Conservation (phyloP, 306 rosid genomes). For the Casuarina cunninghamiana region DNA sequence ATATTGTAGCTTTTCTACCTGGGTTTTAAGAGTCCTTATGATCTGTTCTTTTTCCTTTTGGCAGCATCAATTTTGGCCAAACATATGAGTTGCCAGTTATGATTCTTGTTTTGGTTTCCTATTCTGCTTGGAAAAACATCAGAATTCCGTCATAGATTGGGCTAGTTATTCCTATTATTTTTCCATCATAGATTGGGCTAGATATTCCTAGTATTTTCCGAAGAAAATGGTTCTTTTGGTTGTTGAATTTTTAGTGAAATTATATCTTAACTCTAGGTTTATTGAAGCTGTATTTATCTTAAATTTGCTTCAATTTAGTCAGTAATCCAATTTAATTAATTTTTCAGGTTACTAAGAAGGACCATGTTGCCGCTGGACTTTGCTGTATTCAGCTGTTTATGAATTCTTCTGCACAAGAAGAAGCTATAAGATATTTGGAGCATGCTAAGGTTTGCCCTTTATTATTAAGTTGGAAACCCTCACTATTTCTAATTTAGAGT, state of each 20-base stretch:
- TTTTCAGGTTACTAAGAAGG: conserved; percentile 81
- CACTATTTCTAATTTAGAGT: neutral
- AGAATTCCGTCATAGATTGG: neutral
- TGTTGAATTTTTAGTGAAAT: conserved; percentile 5
- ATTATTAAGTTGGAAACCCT: neutral
- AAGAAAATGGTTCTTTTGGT: neutral
- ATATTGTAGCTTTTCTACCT: neutral
- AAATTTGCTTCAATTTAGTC: neutral
- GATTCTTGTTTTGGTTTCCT: neutral
- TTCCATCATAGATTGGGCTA: neutral
- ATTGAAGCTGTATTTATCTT: neutral
- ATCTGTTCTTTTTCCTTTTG: neutral
- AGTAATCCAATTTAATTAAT: conserved; percentile 11
- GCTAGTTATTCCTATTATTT: neutral
- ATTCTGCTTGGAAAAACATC: neutral
- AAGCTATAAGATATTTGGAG: conserved; percentile 92
- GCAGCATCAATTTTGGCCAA: neutral
- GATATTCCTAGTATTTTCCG: neutral
- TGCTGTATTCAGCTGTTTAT: conserved; percentile 96
- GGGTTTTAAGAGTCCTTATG: neutral
- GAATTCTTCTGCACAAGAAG: conserved; percentile 83
- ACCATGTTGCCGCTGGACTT: conserved; percentile 95
- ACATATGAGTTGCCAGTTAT: neutral
- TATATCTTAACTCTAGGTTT: neutral
- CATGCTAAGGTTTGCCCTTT: conserved; percentile 73